Evolutionary conservation across 306 rosid species (phyloP).

Genomic region (Arachis stenosperma): DNA sequence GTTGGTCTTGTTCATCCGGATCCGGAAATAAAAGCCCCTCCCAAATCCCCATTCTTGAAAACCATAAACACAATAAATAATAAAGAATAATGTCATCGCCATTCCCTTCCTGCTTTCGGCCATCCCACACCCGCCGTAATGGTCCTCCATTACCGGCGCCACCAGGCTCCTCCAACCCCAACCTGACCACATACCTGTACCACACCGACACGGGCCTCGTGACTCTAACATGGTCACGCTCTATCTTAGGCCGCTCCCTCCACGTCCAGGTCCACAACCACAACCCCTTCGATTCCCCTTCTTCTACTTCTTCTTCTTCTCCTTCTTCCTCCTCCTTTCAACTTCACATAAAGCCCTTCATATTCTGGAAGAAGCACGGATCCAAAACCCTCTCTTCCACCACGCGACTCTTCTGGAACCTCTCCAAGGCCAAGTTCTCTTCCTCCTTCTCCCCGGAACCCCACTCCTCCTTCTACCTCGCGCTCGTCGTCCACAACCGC

Average conservation of each 20-base stretch:
- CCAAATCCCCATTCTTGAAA: neutral
- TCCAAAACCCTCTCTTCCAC: constrained; percentile 59
- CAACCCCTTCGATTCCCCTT: constrained; percentile 69
- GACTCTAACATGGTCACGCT: constrained; percentile 87
- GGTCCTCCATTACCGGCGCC: constrained; percentile 37
- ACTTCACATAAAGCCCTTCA: constrained; percentile 69
- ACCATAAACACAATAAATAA: neutral
- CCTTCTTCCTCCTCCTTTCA: constrained; percentile 43
- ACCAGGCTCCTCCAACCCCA: constrained; percentile 60
- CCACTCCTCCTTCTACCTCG: constrained; percentile 64
- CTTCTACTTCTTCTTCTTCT: constrained; percentile 3
- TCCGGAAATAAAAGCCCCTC: no score
- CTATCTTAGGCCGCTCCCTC: constrained; percentile 83
- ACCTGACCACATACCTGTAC: constrained; percentile 80
- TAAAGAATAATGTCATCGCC: constrained; percentile 46
- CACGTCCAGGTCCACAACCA: constrained; percentile 49
- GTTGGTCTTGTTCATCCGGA: no score
- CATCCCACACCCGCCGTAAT: constrained; percentile 29
- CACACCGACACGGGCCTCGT: constrained; percentile 72
- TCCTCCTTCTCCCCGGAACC: constrained; percentile 52
- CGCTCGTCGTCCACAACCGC: constrained; percentile 64
- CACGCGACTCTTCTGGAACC: constrained; percentile 70
- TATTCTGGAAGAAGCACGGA: constrained; percentile 88
- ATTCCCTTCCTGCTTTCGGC: constrained; percentile 68
- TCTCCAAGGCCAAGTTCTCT: constrained; percentile 59